These are phyloP conservation scores for Xerocomus amazonicus DNA, from an alignment of 1,284 basidiomycete species.

Conservation along the genomic window DNA sequence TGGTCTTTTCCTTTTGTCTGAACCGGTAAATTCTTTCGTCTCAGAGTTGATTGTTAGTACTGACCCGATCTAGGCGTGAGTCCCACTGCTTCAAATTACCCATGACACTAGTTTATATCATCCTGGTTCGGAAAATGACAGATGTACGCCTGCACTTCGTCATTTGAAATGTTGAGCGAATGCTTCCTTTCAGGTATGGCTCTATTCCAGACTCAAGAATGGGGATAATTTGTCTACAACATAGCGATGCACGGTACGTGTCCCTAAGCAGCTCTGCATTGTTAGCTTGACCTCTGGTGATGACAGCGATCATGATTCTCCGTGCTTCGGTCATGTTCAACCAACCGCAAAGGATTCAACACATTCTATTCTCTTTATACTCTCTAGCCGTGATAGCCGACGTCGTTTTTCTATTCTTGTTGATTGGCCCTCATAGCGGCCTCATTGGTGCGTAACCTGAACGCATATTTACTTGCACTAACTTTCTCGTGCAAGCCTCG, in stretches of 20 bases:
- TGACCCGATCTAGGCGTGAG: conserved; percentile 6
- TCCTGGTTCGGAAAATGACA: background rate
- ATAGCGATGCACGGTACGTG: too few species aligned
- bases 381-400: background rate
- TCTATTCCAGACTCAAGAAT: too few species aligned
- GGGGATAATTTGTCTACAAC: too few species aligned
- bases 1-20: conserved; percentile 1
- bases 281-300: too few species aligned
- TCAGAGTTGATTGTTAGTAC: background rate
- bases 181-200: background rate
- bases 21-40: conserved; percentile 1
- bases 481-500: background rate
- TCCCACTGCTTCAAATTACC: background rate
- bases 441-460: background rate
- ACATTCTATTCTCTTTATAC: conserved; percentile 3
- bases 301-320: too few species aligned
- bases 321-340: too few species aligned
- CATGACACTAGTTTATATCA: background rate
- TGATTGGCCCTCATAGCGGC: conserved; percentile 4
- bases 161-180: background rate
- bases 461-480: background rate
- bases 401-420: background rate
- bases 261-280: too few species aligned
- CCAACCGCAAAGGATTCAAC: background rate
- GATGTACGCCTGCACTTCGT: background rate